Conservation (phyloP, 768 basidiomycete genomes). For the Rubroboletus satanas region DNA sequence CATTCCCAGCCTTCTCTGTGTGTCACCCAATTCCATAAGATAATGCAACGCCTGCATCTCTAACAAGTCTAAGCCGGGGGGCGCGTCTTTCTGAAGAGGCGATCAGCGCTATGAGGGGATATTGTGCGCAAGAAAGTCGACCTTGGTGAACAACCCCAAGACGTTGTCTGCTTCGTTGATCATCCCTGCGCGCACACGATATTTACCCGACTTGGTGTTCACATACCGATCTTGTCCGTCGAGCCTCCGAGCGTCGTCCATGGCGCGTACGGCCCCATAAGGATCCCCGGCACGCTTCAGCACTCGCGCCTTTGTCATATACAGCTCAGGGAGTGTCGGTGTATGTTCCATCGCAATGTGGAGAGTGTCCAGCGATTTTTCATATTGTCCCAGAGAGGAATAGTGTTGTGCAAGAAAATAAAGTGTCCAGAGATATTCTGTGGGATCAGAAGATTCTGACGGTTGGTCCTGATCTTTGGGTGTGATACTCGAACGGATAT, state of each 20-base stretch:
- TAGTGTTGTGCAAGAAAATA: constrained; percentile 94
- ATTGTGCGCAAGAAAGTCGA: constrained; percentile 30
- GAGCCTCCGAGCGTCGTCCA: constrained; percentile 79
- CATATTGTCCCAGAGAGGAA: constrained; percentile 51
- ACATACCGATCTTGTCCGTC: constrained; percentile 95
- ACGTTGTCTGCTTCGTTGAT: constrained; percentile 69
- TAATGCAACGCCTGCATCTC: constrained; percentile 96
- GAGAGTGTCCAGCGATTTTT: constrained; percentile 56
- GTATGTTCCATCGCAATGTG: constrained; percentile 74
- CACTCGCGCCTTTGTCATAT: constrained; percentile 75
- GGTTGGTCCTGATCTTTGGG: constrained; percentile 33
- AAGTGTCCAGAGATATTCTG: constrained; percentile 88
- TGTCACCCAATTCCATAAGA: constrained; percentile 75
- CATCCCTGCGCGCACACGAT: constrained; percentile 78
- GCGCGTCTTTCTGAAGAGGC: constrained; percentile 77
- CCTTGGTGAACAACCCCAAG: constrained; percentile 90
- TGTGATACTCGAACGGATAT: constrained; percentile 36
- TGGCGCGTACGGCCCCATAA: constrained; percentile 63
- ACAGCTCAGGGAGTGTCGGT: constrained; percentile 88
- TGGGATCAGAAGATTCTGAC: constrained; percentile 45
- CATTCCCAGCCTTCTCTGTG: constrained; percentile 60
- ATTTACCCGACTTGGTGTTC: constrained; percentile 93
- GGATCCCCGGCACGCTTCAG: constrained; percentile 85
- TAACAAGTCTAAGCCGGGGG: constrained; percentile 76
- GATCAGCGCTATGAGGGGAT: constrained; percentile 4